These are phyloP conservation scores for Teratosphaeria pseudoeucalypti DNA, from an alignment of 2,329 filamentous ascomycete species.

Conservation along the genomic window DNA sequence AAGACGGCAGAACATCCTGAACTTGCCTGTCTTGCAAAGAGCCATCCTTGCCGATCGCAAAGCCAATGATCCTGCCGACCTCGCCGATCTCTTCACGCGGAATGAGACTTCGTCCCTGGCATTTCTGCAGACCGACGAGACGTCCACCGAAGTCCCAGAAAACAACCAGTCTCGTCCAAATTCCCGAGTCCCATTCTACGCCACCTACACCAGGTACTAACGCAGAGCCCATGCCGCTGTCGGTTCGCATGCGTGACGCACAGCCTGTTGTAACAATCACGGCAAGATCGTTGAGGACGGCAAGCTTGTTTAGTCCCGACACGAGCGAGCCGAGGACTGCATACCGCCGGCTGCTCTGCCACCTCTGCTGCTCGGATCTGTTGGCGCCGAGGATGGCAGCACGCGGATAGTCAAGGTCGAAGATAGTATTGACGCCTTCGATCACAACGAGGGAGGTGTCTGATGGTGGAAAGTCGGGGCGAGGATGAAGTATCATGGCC, in stretches of 20 bases:
- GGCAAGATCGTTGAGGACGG: conserved; percentile 61
- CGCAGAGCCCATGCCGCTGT: conserved; percentile 44
- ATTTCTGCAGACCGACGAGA: conserved; percentile 36
- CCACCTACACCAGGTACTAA: conserved; percentile 67
- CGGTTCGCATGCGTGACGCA: conserved; percentile 63
- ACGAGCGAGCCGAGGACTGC: conserved; percentile 58
- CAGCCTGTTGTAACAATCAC: conserved; percentile 70
- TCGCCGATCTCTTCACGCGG: conserved; percentile 27
- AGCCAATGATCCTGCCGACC: conserved; percentile 41
- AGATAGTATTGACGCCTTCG: conserved; percentile 64
- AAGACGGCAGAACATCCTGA: background rate
- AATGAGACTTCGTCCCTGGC: conserved; percentile 27
- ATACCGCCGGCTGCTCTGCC: conserved; percentile 41
- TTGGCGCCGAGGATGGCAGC: conserved; percentile 21
- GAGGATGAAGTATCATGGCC: conserved; percentile 61
- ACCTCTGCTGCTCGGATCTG: conserved; percentile 37
- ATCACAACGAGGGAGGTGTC: conserved; percentile 62
- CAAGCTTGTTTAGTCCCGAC: conserved; percentile 55
- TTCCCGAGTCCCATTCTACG: conserved; percentile 66
- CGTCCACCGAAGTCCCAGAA: conserved; percentile 58
- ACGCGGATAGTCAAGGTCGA: conserved; percentile 68
- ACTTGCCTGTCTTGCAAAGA: conserved; percentile 18
- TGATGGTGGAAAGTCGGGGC: conserved; percentile 49
- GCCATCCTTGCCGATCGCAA: conserved; percentile 34
- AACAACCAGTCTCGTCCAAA: conserved; percentile 63